Percentiles rank a stretch among this genome's conserved stretches.
Evolutionary conservation across 345 rosid genomes (phyloP).

Genomic region (Heritiera fomes): DNA sequence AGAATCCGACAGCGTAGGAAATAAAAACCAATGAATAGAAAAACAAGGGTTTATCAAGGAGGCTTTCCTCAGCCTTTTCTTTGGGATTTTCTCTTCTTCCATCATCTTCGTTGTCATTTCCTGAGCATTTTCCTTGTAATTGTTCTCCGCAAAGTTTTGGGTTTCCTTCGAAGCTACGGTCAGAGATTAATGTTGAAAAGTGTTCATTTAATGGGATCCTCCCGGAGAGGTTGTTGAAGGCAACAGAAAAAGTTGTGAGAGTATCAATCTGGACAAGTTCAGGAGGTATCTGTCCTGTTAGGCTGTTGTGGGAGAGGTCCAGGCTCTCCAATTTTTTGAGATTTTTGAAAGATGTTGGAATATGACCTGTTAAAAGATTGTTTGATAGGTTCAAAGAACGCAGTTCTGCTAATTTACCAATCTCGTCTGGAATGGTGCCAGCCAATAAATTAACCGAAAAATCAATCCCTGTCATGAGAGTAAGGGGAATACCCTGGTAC

Average conservation of each 20-base stretch:
- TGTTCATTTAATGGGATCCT: conserved; percentile 26
- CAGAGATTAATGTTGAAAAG: conserved; percentile 15
- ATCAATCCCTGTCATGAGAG: conserved; percentile 31
- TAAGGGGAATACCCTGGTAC: conserved; percentile 26
- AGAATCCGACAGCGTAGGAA: conserved; percentile 21
- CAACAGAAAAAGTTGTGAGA: conserved; percentile 21
- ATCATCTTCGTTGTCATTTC: background rate
- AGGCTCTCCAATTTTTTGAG: conserved; percentile 26
- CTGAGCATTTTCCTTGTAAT: conserved; percentile 11
- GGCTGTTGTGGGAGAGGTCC: conserved; percentile 30
- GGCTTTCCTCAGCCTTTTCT: background rate
- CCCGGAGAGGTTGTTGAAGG: conserved; percentile 26
- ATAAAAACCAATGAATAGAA: conserved; percentile 22
- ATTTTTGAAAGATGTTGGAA: conserved; percentile 22
- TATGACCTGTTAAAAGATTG: conserved; percentile 20
- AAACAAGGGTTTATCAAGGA: conserved; percentile 6
- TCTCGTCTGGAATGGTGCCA: conserved; percentile 17
- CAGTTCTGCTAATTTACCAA: conserved; percentile 21
- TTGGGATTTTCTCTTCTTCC: background rate
- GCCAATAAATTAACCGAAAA: conserved; percentile 18
- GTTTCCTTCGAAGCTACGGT: conserved; percentile 20
- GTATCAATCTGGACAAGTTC: background rate
- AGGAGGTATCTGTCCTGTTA: conserved; percentile 24
- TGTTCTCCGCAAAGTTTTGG: conserved; percentile 22
- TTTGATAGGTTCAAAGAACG: conserved; percentile 26